Evolutionary conservation across 148 eudicot genomes (phyloP), one percentile per base, ranked within the genome.

Genomic region (Dianthus caryophyllus): DNA sequence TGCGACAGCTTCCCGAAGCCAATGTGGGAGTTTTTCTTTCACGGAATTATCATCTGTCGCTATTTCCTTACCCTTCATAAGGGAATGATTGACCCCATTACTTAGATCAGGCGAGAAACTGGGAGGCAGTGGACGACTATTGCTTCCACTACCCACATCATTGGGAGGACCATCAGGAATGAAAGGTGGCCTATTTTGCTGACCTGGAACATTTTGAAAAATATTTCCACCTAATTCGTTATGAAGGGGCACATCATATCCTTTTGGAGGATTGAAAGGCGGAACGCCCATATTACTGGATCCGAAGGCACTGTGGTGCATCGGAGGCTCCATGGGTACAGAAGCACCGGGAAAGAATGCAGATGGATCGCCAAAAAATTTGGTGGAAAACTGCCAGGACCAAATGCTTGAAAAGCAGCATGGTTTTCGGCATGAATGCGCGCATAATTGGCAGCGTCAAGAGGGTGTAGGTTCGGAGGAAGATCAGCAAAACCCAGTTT

Each of bases 1-100:
- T 71, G 72, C 82, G 46, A 94, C 97, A 54, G 93, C 99, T 81
- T 88, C 90, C 49, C 93, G 81, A 68, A 94, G 99, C 99, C 99
- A 94, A 82, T 94, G 99, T 29, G 99, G 99, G 56, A 94, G 84
- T 60, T 79, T 85, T 46, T 78, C 81, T 61, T 86, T 83, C 5
- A 75, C 61, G 47, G 85, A 79, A 74, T 76, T 76, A 75, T 71
- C 64, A 61, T 75, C 86, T 9, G 65, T 57, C 47, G 72, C 84
- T 46, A 48, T 76, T 68, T 80, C 85, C 74, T 90, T 88, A 24
- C 87, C 89, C 68, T 84, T 84, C 10, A 41, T 64, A 13, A 75
- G 36, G 9, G 73, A 66, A 52, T 67, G 50, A 65, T 49, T 71
- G 30, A 65, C 69, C 25, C 65, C 77, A 15, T 55, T 50, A 60